A percentile compares a stretch with the other conserved stretches of the same genome.
phyloP scores from a whole-genome alignment of 148 eudicot genomes.

The Selenicereus undatus region DNA sequence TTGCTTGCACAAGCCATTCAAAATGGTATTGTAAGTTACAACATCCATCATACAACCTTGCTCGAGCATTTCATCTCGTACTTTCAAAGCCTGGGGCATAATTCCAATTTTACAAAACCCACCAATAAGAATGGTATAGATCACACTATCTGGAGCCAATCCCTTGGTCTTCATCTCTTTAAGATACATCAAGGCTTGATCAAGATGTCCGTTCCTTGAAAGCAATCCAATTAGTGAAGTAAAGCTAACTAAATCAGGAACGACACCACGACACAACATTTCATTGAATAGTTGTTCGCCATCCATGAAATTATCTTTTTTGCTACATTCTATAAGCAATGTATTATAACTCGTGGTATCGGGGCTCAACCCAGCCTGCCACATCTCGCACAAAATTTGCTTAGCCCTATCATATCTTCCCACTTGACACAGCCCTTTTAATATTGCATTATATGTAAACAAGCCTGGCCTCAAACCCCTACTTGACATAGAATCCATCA shows the following conservation, averaged over 20 bases:
- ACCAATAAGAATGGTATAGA: slow-evolving; percentile 70
- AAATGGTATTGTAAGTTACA: slow-evolving; percentile 72
- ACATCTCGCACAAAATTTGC: slow-evolving; percentile 53
- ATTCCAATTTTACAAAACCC: slow-evolving; percentile 60
- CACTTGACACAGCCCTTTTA: slow-evolving; percentile 61
- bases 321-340: slow-evolving; percentile 56
- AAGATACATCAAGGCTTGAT: slow-evolving; percentile 48
- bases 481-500: slow-evolving; percentile 44
- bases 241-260: slow-evolving; percentile 66
- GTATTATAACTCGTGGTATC: slow-evolving; percentile 61
- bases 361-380: slow-evolving; percentile 52
- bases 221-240: slow-evolving; percentile 61
- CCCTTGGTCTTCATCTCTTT: slow-evolving; percentile 53
- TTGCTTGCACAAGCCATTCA: slow-evolving; percentile 70
- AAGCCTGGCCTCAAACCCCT: slow-evolving; percentile 53
- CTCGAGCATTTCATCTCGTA: slow-evolving; percentile 76
- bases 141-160: slow-evolving; percentile 60
- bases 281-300: slow-evolving; percentile 49
- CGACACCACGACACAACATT: slow-evolving; percentile 42
- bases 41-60: slow-evolving; percentile 72
- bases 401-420: slow-evolving; percentile 53
- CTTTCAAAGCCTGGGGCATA: slow-evolving; percentile 53
- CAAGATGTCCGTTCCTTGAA: slow-evolving; percentile 52
- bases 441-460: slow-evolving; percentile 53
- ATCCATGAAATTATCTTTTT: slow-evolving; percentile 38